phyloP scores from a whole-genome alignment of 2,329 filamentous ascomycete species.

The Chalaropsis thielavioides region DNA sequence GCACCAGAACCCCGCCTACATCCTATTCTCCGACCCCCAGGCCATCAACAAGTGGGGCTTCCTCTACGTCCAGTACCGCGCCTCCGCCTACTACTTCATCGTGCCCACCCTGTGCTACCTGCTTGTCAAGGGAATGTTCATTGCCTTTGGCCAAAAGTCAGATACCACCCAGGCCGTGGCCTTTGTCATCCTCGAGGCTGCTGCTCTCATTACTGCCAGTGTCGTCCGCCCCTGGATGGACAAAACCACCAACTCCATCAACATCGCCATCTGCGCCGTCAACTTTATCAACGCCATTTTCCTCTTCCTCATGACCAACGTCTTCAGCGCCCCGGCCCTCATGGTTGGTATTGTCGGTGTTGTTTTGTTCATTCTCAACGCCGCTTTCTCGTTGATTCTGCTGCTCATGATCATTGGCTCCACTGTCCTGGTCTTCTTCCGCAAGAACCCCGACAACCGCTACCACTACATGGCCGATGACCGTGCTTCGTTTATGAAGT shows the following conservation, averaged over 20 bases:
- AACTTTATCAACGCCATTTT: slow-evolving; percentile 89
- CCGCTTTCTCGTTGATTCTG: slow-evolving; percentile 65
- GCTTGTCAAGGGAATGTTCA: slow-evolving; percentile 77
- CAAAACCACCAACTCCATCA: slow-evolving; percentile 94
- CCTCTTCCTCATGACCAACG: slow-evolving; percentile 71
- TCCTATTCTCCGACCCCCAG: slow-evolving; percentile 88
- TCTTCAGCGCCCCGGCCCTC: slow-evolving; percentile 71
- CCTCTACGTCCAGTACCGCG: slow-evolving; percentile 91
- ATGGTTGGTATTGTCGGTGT: slow-evolving; percentile 83
- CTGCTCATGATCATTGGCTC: slow-evolving; percentile 61
- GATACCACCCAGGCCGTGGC: slow-evolving; percentile 65
- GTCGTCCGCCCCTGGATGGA: slow-evolving; percentile 94
- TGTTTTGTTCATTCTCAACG: slow-evolving; percentile 77
- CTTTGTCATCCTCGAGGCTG: slow-evolving; percentile 69
- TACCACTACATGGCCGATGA: slow-evolving; percentile 97
- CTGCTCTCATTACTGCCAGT: slow-evolving; percentile 59
- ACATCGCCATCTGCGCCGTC: slow-evolving; percentile 77
- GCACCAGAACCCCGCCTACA: slow-evolving; percentile 95
- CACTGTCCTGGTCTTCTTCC: slow-evolving; percentile 55
- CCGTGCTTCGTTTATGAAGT: slow-evolving; percentile 94
- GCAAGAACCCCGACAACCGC: slow-evolving; percentile 85
- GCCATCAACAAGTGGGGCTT: slow-evolving; percentile 97
- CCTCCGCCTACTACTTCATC: slow-evolving; percentile 91
- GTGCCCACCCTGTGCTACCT: slow-evolving; percentile 65
- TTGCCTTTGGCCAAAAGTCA: slow-evolving; percentile 61